phyloP scores from a whole-genome alignment of 352 stramenopile genomes.

The Pythium folliculosum region DNA sequence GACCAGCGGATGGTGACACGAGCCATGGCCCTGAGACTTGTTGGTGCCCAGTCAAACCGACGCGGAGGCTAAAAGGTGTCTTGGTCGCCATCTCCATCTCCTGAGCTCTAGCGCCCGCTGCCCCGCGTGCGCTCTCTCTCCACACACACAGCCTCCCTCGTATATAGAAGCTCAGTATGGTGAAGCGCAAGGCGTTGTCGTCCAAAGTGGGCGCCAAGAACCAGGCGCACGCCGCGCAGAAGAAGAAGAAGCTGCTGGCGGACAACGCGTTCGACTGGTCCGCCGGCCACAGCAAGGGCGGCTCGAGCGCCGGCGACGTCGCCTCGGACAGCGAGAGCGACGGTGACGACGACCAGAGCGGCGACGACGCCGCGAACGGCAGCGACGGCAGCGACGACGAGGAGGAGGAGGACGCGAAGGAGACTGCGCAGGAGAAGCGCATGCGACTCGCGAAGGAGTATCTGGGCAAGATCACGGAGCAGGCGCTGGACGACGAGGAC shows the following conservation, averaged over 20 bases:
- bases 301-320: slow-evolving; percentile 39
- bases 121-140: neutral
- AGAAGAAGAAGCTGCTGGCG: slow-evolving; percentile 61
- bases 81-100: neutral
- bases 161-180: slow-evolving; percentile 20
- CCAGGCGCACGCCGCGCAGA: slow-evolving; percentile 38
- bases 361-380: slow-evolving; percentile 37
- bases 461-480: slow-evolving; percentile 77
- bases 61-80: slow-evolving; percentile 24
- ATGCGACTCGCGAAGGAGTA: slow-evolving; percentile 90
- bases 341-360: slow-evolving; percentile 31
- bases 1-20: slow-evolving; percentile 8
- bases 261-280: slow-evolving; percentile 86
- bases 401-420: slow-evolving; percentile 65
- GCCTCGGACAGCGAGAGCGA: slow-evolving; percentile 75
- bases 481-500: slow-evolving; percentile 61
- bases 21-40: slow-evolving; percentile 20
- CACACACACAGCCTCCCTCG: neutral
- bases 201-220: slow-evolving; percentile 30
- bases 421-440: slow-evolving; percentile 89
- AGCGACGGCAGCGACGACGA: slow-evolving; percentile 52
- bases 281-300: slow-evolving; percentile 21
- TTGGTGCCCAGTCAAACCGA: slow-evolving; percentile 30
- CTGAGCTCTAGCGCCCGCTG: too few relatives aligned
- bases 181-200: slow-evolving; percentile 57